Evolutionary conservation across 495 filamentous ascomycete species (phyloP).

Genomic region (Chaetomium cochliodes): DNA sequence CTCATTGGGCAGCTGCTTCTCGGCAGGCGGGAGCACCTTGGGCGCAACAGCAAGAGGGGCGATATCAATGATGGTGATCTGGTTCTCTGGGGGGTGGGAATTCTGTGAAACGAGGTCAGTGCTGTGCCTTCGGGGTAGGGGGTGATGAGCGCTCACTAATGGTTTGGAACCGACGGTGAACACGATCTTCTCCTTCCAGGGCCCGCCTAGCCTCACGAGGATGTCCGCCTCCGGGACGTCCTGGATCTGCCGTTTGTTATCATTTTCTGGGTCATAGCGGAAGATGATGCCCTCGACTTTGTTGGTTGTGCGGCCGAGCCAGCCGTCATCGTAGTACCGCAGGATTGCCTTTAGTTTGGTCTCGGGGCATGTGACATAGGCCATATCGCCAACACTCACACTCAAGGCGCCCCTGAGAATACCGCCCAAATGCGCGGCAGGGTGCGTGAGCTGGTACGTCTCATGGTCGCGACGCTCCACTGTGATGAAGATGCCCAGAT

Average conservation of each 20-base stretch:
- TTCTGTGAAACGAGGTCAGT: conserved; percentile 31
- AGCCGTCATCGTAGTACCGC: conserved; percentile 90
- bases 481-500: conserved; percentile 92
- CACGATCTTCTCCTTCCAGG: conserved; percentile 65
- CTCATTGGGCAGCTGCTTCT: conserved; percentile 82
- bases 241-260: conserved; percentile 71
- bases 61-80: conserved; percentile 77
- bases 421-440: conserved; percentile 87
- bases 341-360: conserved; percentile 88
- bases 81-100: conserved; percentile 55
- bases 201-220: conserved; percentile 77
- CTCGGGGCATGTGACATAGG: conserved; percentile 80
- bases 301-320: conserved; percentile 88
- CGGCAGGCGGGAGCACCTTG: conserved; percentile 73
- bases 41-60: conserved; percentile 70
- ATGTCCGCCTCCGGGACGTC: conserved; percentile 83
- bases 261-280: conserved; percentile 77
- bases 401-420: conserved; percentile 77
- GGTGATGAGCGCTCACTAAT: conserved; percentile 40
- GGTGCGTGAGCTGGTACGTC: conserved; percentile 92
- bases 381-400: conserved; percentile 83
- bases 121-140: too few species aligned
- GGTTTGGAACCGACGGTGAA: conserved; percentile 55
- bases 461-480: conserved; percentile 77
- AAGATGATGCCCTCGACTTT: conserved; percentile 89